Conservation (phyloP, 2,329 filamentous ascomycete species). For the Fusarium algeriense region DNA sequence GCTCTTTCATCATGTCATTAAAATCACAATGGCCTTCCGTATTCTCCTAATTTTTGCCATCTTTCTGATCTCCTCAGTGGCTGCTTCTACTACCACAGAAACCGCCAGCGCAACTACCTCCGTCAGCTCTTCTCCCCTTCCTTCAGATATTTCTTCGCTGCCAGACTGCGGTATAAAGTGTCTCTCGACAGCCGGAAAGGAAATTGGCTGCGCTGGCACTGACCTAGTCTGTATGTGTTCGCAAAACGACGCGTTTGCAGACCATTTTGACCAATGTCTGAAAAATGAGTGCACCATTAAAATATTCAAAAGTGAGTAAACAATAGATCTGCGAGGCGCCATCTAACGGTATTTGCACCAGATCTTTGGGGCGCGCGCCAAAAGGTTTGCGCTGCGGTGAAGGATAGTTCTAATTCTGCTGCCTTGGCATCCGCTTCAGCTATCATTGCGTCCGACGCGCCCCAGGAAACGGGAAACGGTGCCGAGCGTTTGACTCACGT, state of each 20-base stretch:
- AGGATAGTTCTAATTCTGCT: background rate
- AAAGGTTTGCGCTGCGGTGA: background rate
- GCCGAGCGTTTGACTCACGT: fast-evolving
- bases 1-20: too few species aligned
- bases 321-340: background rate
- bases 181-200: background rate
- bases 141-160: background rate
- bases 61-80: background rate
- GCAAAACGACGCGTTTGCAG: background rate
- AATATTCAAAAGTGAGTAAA: background rate
- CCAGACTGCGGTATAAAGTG: background rate
- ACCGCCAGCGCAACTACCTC: background rate
- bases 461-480: background rate
- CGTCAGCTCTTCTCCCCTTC: background rate
- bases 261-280: background rate
- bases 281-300: background rate
- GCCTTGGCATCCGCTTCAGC: background rate
- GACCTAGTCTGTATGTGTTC: background rate
- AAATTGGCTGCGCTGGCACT: background rate
- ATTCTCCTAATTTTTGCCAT: background rate
- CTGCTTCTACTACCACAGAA: background rate
- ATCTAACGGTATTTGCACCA: background rate
- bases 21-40: background rate
- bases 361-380: background rate
- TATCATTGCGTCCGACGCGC: background rate